Evolutionary conservation across 1,139 yeast genomes (phyloP), one percentile per base, ranked within the genome.

Genomic region (Hansenula sp.): DNA sequence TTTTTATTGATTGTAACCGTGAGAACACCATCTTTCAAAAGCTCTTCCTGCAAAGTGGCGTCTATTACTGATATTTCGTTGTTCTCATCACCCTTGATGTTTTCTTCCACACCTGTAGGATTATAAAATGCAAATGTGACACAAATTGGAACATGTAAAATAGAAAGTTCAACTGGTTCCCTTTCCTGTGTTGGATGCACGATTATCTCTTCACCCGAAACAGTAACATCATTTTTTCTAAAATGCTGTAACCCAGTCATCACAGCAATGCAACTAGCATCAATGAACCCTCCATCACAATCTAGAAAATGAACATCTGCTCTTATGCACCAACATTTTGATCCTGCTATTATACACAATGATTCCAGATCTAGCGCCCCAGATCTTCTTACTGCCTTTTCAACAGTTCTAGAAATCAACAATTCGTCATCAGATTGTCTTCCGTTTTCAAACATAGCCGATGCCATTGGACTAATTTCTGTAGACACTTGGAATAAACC

Each of bases 241-340:
- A 82, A 93, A 63, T 90, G 96, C 53, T 84, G 73, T 43, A 93
- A 71, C 1, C 88, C 96, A 12, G 93, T 78, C 76, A 90, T 84
- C 17, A 90, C 96, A 0, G 93, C 98, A 46, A 90, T 75, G 64
- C 96, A 88, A 34, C 94, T 85, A 17, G 90, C 86, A 63, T 93
- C 99, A 37, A 91, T 81, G 36, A 93, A 75, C 32, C 94, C 95
- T 33, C 99, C 99, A 64, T 93, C 99, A 58, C 80, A 88, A 59
- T 90, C 84, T 50, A 93, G 68, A 54, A 86, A 87, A 60, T 90
- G 96, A 31, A 93, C 80, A 60, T 91, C 98, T 0, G 95, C 97
- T 45, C 94, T 74, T 16, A 93, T 71, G 47, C 81, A 74, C 99
- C 99, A 93, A 57, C 95, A 91, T 54, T 88, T 83, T 47, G 81